phyloP scores from a whole-genome alignment of 768 basidiomycete genomes.

The Hydnomerulius pinastri region DNA sequence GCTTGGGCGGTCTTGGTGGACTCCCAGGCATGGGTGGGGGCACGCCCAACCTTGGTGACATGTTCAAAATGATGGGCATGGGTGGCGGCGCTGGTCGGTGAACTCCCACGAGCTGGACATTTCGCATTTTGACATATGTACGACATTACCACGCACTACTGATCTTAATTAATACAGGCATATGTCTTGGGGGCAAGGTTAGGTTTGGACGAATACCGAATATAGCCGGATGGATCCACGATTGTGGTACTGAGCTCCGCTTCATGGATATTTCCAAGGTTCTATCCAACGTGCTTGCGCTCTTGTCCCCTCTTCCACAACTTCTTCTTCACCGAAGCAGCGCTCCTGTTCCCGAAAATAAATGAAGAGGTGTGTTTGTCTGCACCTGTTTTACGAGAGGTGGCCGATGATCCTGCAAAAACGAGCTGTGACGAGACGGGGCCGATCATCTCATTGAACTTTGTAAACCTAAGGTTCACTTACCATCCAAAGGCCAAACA shows the following conservation, averaged over 20 bases:
- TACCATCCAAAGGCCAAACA: constrained; percentile 77
- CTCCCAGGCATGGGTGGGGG: constrained; percentile 55
- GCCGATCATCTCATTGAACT: constrained; percentile 16
- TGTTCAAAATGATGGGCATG: constrained; percentile 91
- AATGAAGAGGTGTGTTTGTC: constrained; percentile 82
- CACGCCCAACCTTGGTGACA: constrained; percentile 71
- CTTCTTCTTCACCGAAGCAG: constrained; percentile 65
- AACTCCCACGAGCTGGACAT: constrained; percentile 8
- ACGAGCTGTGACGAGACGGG: constrained; percentile 48
- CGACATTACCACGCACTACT: constrained; percentile 16
- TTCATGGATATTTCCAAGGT: constrained; percentile 17
- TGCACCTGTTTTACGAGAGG: constrained; percentile 75
- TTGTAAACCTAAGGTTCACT: constrained; percentile 25
- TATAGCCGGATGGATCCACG: constrained; percentile 9
- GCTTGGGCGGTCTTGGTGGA: constrained; percentile 60
- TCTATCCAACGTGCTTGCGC: constrained; percentile 21
- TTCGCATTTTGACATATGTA: constrained; percentile 16
- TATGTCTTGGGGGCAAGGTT: constrained; percentile 24
- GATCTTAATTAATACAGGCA: constrained; percentile 18
- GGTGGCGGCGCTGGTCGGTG: constrained; percentile 46
- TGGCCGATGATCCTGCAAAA: constrained; percentile 55
- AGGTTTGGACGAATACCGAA: constrained; percentile 15
- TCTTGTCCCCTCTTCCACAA: constrained; percentile 49
- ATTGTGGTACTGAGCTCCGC: constrained; percentile 1
- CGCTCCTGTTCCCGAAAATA: constrained; percentile 72